phyloP scores from a whole-genome alignment of 257 asterid species.

The Scutellaria galericulata region DNA sequence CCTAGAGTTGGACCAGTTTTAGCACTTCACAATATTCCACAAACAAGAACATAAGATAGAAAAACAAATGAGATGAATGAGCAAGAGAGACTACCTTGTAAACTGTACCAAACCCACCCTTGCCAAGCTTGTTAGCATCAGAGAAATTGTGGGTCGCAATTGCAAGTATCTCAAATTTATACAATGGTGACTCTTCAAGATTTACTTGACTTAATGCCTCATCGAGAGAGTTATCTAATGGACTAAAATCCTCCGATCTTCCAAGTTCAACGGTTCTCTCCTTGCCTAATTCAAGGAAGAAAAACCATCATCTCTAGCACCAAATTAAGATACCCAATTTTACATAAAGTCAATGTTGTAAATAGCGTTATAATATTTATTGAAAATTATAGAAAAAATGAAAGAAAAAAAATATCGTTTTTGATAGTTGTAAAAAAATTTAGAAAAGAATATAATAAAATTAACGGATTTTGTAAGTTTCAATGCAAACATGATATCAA shows the following conservation, averaged over 20 bases:
- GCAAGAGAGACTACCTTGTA: slow-evolving; percentile 25
- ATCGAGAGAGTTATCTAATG: slow-evolving; percentile 28
- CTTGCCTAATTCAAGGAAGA: slow-evolving; percentile 31
- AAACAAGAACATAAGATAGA: too few species aligned
- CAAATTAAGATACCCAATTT: too few species aligned
- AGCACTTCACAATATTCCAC: background rate
- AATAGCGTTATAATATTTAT: too few species aligned
- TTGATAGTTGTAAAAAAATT: too few species aligned
- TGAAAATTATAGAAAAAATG: too few species aligned
- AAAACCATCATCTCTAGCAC: background rate
- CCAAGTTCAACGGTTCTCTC: slow-evolving; percentile 7
- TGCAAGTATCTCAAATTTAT: background rate
- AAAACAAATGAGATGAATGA: background rate
- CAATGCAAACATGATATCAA: too few species aligned
- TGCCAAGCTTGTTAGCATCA: slow-evolving; percentile 15
- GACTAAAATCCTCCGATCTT: slow-evolving; percentile 11
- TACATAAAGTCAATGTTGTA: too few species aligned
- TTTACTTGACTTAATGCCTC: slow-evolving; percentile 32
- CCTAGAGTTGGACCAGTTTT: slow-evolving; percentile 11
- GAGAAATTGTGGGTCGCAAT: background rate
- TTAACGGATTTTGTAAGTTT: too few species aligned
- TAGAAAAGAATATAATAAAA: too few species aligned
- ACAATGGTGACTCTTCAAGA: slow-evolving; percentile 8
- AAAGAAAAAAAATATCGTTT: too few species aligned
- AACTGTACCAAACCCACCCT: slow-evolving; percentile 52